Evolutionary conservation across 2,329 filamentous ascomycete genomes (phyloP).

Genomic region (Drechslerella dactyloides): DNA sequence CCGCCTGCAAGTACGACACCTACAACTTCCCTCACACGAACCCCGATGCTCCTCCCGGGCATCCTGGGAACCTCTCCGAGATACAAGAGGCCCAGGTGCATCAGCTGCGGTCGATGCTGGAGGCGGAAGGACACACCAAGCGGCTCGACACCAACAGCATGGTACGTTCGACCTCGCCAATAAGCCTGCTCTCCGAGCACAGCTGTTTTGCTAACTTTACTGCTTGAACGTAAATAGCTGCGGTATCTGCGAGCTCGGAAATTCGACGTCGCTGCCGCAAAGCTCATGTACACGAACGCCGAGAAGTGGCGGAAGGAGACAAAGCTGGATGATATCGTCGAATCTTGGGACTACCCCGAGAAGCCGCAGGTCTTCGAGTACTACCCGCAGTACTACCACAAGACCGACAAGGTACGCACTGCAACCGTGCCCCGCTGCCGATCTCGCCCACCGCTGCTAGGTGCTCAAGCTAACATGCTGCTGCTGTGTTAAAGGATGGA

Average conservation of each 20-base stretch:
- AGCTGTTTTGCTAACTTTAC: constrained; percentile 24
- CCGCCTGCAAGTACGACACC: constrained; percentile 80
- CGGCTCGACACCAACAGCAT: constrained; percentile 90
- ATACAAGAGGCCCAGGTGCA: constrained; percentile 87
- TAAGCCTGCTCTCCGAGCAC: no score
- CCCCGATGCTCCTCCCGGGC: constrained; percentile 72
- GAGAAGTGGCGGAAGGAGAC: constrained; percentile 92
- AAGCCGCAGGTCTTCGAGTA: constrained; percentile 82
- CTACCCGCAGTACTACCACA: constrained; percentile 99
- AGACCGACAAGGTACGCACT: constrained; percentile 75
- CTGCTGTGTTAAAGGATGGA: constrained; percentile 71
- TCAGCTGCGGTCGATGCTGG: constrained; percentile 83
- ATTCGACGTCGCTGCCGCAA: constrained; percentile 82
- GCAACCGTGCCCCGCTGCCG: not conserved
- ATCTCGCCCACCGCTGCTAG: not conserved
- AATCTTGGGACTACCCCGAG: constrained; percentile 84
- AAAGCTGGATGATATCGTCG: constrained; percentile 79
- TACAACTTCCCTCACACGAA: constrained; percentile 89
- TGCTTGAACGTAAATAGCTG: constrained; percentile 63
- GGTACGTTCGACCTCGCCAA: no score
- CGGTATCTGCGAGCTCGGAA: constrained; percentile 93
- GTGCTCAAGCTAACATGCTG: constrained; percentile 4
- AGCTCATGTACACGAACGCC: constrained; percentile 89
- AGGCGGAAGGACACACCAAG: constrained; percentile 79
- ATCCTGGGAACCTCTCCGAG: constrained; percentile 84